Evolutionary conservation across 352 stramenopile species (phyloP).

Genomic region (Hyaloperonospora brassicae): DNA sequence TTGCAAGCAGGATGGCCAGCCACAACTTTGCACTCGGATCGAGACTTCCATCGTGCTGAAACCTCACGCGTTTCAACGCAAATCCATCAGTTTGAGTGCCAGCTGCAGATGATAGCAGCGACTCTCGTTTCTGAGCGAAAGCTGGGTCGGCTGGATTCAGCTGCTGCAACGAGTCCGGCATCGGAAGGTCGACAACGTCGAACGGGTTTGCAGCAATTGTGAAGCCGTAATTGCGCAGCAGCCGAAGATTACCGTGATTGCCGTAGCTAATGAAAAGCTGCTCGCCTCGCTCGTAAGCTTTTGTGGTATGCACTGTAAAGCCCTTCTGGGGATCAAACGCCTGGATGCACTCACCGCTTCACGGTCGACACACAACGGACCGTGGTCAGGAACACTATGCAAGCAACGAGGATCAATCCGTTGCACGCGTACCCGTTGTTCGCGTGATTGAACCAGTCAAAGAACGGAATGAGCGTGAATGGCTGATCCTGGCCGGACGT

Average conservation of each 20-base stretch:
- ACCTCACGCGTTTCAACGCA: constrained; percentile 28
- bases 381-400: constrained; percentile 1
- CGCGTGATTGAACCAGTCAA: constrained; percentile 83
- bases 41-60: constrained; percentile 31
- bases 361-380: constrained; percentile 1
- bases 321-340: constrained; percentile 45
- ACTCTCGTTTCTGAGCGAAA: constrained; percentile 30
- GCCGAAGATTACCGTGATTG: constrained; percentile 47
- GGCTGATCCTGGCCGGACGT: constrained; percentile 65
- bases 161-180: constrained; percentile 33
- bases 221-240: constrained; percentile 81
- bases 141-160: constrained; percentile 24
- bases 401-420: not conserved
- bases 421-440: constrained; percentile 35
- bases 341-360: constrained; percentile 59
- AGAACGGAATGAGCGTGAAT: constrained; percentile 79
- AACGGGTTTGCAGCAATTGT: constrained; percentile 34
- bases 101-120: constrained; percentile 27
- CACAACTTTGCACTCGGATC: constrained; percentile 33
- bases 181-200: constrained; percentile 34
- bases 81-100: constrained; percentile 7
- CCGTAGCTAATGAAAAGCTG: constrained; percentile 83
- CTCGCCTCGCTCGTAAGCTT: constrained; percentile 45
- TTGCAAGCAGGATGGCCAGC: constrained; percentile 45
- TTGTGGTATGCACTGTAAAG: constrained; percentile 59